These are phyloP conservation scores for Ustilago shanxiensis DNA, from an alignment of 1,284 basidiomycete species.

Conservation along the genomic window DNA sequence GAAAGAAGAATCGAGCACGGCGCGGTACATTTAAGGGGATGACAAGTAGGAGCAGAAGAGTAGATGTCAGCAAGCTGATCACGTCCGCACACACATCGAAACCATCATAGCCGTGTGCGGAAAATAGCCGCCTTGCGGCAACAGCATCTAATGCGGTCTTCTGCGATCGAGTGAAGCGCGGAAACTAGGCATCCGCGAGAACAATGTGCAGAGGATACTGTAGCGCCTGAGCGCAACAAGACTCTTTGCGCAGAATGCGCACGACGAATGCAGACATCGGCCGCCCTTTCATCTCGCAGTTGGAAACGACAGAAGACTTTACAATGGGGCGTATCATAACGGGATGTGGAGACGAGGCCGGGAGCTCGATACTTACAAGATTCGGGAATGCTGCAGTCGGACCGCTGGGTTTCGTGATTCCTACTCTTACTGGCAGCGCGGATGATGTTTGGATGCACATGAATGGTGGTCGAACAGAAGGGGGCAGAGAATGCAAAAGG, in stretches of 20 bases:
- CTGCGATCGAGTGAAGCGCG: neutral
- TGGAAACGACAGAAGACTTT: neutral
- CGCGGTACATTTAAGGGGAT: neutral
- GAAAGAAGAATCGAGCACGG: neutral
- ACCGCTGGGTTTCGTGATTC: constrained; percentile 16
- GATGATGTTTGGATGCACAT: neutral
- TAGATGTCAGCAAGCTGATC: constrained; percentile 5
- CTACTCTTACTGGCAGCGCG: constrained; percentile 15
- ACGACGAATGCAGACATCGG: constrained; percentile 2
- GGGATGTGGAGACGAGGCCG: neutral
- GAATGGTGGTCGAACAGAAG: neutral
- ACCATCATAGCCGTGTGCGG: neutral
- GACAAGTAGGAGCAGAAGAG: neutral
- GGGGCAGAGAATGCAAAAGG: neutral
- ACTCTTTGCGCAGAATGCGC: constrained; percentile 2
- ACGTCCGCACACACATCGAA: neutral
- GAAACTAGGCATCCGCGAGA: neutral
- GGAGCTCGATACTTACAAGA: constrained; percentile 24
- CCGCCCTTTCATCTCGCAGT: constrained; percentile 19
- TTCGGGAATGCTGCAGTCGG: constrained; percentile 6
- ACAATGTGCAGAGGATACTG: constrained; percentile 14
- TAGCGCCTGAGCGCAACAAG: constrained; percentile 8
- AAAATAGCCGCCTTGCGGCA: neutral
- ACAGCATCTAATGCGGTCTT: neutral
- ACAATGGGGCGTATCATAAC: constrained; percentile 11